A percentile compares a stretch with the other conserved stretches of the same genome.
Conservation (phyloP, 108 stramenopile genomes). For the Heterococcus sp. region DNA sequence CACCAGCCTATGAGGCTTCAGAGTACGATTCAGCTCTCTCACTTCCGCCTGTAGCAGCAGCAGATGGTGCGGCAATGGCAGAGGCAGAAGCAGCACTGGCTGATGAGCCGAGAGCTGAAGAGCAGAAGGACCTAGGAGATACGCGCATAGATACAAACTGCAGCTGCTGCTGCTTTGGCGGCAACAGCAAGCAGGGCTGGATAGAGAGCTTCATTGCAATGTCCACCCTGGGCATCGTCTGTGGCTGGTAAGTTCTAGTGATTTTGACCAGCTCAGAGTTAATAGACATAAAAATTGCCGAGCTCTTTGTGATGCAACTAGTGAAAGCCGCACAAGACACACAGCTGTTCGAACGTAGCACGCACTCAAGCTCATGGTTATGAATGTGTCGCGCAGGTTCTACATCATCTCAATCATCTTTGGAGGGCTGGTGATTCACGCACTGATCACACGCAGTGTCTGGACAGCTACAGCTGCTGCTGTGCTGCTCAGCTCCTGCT, state of each 20-base stretch:
- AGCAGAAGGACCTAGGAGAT: too few species aligned
- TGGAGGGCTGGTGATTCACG: not conserved
- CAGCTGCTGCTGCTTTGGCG: not conserved
- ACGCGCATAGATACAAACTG: not conserved
- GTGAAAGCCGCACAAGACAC: not conserved
- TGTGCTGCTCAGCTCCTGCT: not conserved
- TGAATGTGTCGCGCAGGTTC: not conserved
- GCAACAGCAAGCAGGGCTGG: not conserved
- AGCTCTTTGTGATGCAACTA: not conserved
- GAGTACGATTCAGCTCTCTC: too few species aligned
- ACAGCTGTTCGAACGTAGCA: not conserved
- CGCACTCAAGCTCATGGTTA: not conserved
- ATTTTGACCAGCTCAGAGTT: not conserved
- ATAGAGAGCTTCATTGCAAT: not conserved
- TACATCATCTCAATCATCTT: not conserved
- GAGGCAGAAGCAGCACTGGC: too few species aligned
- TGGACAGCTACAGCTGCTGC: not conserved
- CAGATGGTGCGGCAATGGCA: too few species aligned
- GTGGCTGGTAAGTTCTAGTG: constrained; percentile 11
- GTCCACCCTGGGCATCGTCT: constrained; percentile 5
- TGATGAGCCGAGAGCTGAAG: too few species aligned
- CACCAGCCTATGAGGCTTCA: too few species aligned
- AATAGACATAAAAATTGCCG: not conserved
- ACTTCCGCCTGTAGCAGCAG: too few species aligned
- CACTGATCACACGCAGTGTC: not conserved